Base-by-base conservation (phyloP, 2,329 filamentous ascomycete species). In the Alternaria triticina region DNA sequence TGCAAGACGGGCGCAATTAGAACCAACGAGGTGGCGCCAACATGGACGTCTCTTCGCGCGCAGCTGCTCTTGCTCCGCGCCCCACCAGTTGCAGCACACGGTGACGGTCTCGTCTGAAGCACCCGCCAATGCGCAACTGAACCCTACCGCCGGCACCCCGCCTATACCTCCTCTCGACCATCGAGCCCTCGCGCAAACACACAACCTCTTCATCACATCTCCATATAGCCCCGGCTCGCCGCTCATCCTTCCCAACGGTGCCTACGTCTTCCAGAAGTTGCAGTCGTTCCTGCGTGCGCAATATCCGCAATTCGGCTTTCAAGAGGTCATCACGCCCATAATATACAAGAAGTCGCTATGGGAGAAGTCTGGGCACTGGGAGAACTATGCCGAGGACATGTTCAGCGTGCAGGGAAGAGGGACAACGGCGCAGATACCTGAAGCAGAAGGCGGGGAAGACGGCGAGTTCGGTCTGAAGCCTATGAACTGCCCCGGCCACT, bases 401-500 rank as follows among this genome's bases (percentile, higher is more conserved):
- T 97, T 94, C 80, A 90, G 91, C 58, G 93, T 97, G 27, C 88
- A 82, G 22, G 85, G 84, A 2, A 83, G 85, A 15, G 84, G 83
- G n/a, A 81, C 82, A 33, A 81, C 76, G 22, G 82, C 82, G 4
- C 75, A 82, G 49, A 75, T 67, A n/a, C 74, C 82, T 33, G 80
- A 80, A 6, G 78, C 78, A 3, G 84, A 87, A 64, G 67, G 79
- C 8, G 85, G 83, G 20, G 87, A 89, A 64, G 88, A 91, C 65
- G 89, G 90, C 67, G 90, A 92, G 66, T 96, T 92, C 79, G 92
- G 92, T 17, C 82, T 97, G 70, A 97, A 97, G 80, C 93, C 93
- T 13, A 97, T 97, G 93, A 97, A 97, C 77, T 97, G 93, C 76
- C 93, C 93, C 0, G 93, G 93, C 4, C 93, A 97, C 79, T 96